Evolutionary conservation across 2,329 filamentous ascomycete genomes (phyloP).

Genomic region (Pyricularia grisea): DNA sequence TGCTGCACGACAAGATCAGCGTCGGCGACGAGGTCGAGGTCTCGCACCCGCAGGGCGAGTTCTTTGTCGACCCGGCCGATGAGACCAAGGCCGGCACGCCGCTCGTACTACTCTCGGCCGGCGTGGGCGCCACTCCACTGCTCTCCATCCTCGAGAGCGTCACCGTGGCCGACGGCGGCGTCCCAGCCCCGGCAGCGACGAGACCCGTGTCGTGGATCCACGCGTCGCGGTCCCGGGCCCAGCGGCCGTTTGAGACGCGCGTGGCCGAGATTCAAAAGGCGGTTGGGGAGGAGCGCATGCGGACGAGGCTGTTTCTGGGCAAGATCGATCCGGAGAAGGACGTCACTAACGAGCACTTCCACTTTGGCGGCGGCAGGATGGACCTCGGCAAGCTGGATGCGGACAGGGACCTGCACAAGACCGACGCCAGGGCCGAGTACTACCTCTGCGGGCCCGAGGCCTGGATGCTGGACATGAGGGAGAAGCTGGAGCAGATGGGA

Average conservation of each 20-base stretch:
- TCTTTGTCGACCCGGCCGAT: constrained; percentile 45
- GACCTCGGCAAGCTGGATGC: constrained; percentile 46
- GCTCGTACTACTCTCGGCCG: constrained; percentile 56
- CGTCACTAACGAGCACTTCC: constrained; percentile 43
- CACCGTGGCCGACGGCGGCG: constrained; percentile 11
- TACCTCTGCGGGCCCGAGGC: constrained; percentile 61
- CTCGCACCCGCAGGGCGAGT: constrained; percentile 48
- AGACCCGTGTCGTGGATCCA: constrained; percentile 56
- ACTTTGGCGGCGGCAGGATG: constrained; percentile 44
- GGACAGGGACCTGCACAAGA: constrained; percentile 43
- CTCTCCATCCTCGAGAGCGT: constrained; percentile 54
- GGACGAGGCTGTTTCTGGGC: constrained; percentile 48
- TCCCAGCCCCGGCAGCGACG: constrained; percentile 13
- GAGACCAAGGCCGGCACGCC: constrained; percentile 33
- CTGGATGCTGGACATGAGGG: constrained; percentile 58
- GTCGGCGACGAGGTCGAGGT: constrained; percentile 45
- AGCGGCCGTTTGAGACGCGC: constrained; percentile 45
- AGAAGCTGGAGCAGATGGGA: constrained; percentile 41
- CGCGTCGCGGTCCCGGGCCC: constrained; percentile 38
- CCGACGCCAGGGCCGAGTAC: constrained; percentile 49
- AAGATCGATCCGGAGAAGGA: constrained; percentile 27
- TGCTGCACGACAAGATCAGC: constrained; percentile 36
- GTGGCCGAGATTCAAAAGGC: constrained; percentile 31
- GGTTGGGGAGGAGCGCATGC: constrained; percentile 31
- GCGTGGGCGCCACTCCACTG: constrained; percentile 60